These are phyloP conservation scores for Arabidopsis suecica DNA, from an alignment of 345 rosid genomes.

Conservation along the genomic window DNA sequence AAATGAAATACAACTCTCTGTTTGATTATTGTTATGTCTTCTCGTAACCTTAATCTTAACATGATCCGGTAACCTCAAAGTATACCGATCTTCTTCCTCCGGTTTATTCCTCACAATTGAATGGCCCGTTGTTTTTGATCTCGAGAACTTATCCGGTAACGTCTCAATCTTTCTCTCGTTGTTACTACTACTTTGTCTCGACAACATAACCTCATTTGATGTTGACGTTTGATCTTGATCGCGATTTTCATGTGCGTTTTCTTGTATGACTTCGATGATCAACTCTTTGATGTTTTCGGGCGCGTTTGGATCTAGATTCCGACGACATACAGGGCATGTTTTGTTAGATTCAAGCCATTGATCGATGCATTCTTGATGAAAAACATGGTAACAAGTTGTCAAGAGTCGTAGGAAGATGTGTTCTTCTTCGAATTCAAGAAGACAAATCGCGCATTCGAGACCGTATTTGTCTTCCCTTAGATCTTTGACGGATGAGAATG, in stretches of 20 bases:
- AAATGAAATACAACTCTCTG: constrained; percentile 66
- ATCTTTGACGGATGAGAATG: constrained; percentile 64
- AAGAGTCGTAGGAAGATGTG: constrained; percentile 64
- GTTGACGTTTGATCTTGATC: constrained; percentile 22
- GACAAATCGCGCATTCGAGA: constrained; percentile 83
- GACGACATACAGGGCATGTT: constrained; percentile 89
- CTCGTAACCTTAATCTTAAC: constrained; percentile 54
- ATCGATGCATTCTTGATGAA: constrained; percentile 86
- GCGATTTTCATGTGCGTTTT: constrained; percentile 26
- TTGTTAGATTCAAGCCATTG: constrained; percentile 76
- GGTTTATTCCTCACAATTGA: constrained; percentile 51
- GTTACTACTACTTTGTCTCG: constrained; percentile 34
- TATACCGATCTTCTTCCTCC: constrained; percentile 57
- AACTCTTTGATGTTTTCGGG: constrained; percentile 43
- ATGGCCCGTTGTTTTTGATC: constrained; percentile 84
- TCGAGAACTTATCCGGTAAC: constrained; percentile 49
- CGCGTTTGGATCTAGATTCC: constrained; percentile 57
- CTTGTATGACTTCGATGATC: constrained; percentile 56
- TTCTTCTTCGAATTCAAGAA: constrained; percentile 68
- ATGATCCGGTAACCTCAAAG: constrained; percentile 61
- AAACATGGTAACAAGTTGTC: constrained; percentile 79
- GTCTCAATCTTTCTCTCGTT: constrained; percentile 23
- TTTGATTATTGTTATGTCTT: constrained; percentile 46
- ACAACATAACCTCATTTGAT: constrained; percentile 14
- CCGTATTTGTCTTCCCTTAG: constrained; percentile 57